Evolutionary conservation across 176 grass and related monocot species (phyloP).

Genomic region (Carex myosuroides): DNA sequence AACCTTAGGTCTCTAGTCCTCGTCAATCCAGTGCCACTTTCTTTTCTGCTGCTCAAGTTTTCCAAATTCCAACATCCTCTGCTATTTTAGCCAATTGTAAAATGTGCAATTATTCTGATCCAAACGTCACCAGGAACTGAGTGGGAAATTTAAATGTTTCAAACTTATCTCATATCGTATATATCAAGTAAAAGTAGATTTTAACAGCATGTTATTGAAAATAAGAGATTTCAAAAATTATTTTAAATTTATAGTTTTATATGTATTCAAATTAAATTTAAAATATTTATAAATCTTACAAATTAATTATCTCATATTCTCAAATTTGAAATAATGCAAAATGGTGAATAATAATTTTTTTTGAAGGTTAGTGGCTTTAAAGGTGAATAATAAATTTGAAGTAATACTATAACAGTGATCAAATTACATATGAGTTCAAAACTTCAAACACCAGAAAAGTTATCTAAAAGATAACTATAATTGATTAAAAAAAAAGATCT

Average conservation of each 20-base stretch:
- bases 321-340: background rate
- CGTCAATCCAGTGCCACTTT: conserved; percentile 13
- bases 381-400: background rate
- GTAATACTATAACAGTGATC: background rate
- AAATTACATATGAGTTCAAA: background rate
- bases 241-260: too few relatives aligned
- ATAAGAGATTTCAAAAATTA: background rate
- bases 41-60: conserved; percentile 20
- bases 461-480: background rate
- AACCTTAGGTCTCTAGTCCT: conserved; percentile 27
- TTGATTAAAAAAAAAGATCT: background rate
- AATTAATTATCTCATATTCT: background rate
- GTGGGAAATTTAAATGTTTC: too few relatives aligned
- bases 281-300: too few relatives aligned
- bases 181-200: too few relatives aligned
- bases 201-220: background rate
- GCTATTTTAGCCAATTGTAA: background rate
- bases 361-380: too few relatives aligned
- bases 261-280: too few relatives aligned
- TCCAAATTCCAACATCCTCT: background rate
- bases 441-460: too few relatives aligned
- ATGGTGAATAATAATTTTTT: background rate
- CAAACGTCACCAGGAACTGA: too few relatives aligned
- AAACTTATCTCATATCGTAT: too few relatives aligned
- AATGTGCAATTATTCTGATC: conserved; percentile 3